Evolutionary conservation across 768 basidiomycete genomes (phyloP).

Genomic region (Trametes sanguinea): DNA sequence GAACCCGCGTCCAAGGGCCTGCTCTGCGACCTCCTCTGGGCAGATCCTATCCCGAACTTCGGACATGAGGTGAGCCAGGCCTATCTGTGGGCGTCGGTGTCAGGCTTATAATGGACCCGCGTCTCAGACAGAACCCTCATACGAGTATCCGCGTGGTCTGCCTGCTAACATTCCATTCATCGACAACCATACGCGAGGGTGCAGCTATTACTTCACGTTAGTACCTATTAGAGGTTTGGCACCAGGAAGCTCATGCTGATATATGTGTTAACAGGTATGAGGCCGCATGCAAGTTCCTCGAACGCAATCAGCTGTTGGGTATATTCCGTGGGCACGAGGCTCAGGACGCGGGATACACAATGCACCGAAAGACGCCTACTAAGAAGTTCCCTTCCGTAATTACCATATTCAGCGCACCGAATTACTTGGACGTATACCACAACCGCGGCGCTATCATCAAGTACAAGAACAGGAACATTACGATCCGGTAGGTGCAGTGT

Average conservation of each 20-base stretch:
- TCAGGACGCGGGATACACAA: constrained; percentile 93
- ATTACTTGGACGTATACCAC: constrained; percentile 94
- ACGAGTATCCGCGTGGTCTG: constrained; percentile 41
- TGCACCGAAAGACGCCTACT: constrained; percentile 93
- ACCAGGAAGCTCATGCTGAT: neutral
- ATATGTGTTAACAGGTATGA: constrained; percentile 53
- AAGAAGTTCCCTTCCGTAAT: constrained; percentile 97
- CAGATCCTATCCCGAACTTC: constrained; percentile 89
- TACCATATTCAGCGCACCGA: constrained; percentile 97
- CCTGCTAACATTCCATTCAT: constrained; percentile 62
- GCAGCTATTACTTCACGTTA: constrained; percentile 91
- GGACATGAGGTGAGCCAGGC: constrained; percentile 72
- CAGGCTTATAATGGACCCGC: neutral
- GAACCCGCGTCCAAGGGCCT: constrained; percentile 93
- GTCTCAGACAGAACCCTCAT: constrained; percentile 24
- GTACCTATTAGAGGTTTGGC: constrained; percentile 30
- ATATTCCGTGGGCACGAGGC: constrained; percentile 97
- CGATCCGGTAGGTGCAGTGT: constrained; percentile 55
- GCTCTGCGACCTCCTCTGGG: constrained; percentile 94
- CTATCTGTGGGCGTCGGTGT: constrained; percentile 13
- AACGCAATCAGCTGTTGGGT: constrained; percentile 87
- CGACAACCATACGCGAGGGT: constrained; percentile 87
- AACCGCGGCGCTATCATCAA: constrained; percentile 97
- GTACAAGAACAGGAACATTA: constrained; percentile 96
- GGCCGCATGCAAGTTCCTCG: constrained; percentile 91